Evolutionary conservation across 495 filamentous ascomycete species (phyloP).

Genomic region (Aspergillus indologenus): DNA sequence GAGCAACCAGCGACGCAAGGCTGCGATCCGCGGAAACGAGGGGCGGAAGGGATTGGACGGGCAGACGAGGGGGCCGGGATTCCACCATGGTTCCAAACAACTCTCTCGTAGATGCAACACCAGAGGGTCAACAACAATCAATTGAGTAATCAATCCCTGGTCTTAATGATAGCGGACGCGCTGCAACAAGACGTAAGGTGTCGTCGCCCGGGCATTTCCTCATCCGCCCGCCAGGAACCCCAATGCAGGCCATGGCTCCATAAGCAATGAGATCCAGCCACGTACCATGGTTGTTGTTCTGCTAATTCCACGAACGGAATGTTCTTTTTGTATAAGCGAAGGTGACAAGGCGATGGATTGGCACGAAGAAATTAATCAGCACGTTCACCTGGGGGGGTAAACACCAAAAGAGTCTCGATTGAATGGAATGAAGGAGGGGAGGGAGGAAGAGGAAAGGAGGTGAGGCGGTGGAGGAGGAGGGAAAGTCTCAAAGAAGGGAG

Average conservation of each 20-base stretch:
- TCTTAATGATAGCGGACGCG: neutral
- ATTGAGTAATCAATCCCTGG: neutral
- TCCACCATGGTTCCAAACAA: neutral
- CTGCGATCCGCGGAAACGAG: conserved; percentile 2
- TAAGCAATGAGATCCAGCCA: conserved; percentile 6
- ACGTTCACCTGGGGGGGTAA: neutral
- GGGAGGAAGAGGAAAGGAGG: conserved; percentile 9
- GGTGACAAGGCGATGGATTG: neutral
- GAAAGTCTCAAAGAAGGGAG: conserved; percentile 5
- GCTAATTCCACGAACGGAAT: conserved; percentile 12
- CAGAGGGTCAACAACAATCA: neutral
- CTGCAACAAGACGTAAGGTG: neutral
- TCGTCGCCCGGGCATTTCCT: neutral
- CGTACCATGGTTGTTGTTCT: conserved; percentile 14
- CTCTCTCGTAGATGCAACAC: neutral
- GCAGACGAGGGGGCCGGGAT: conserved; percentile 3
- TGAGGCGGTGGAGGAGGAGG: conserved; percentile 8
- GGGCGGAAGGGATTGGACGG: conserved; percentile 9
- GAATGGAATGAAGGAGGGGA: conserved; percentile 15
- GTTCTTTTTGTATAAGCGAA: neutral
- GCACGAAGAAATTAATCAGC: neutral
- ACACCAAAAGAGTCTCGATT: neutral
- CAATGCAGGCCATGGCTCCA: conserved; percentile 3
- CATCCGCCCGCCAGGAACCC: neutral
- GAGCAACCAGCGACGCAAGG: conserved; percentile 1